phyloP scores from a whole-genome alignment of 208 protist species.

The Jaenimonas drosophilae region DNA sequence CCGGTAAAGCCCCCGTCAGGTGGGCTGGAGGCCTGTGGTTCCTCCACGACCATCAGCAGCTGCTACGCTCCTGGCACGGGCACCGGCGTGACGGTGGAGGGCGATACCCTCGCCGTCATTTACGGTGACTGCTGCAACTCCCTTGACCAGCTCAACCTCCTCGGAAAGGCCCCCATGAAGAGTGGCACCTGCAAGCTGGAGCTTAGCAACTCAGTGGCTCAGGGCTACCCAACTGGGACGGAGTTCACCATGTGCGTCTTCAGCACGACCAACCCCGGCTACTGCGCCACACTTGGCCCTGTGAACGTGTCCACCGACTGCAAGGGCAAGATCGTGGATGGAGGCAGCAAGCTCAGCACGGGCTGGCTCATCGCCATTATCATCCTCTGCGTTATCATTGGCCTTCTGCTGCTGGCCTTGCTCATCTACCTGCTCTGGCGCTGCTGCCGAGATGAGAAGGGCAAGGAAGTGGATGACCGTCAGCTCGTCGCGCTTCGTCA shows the following conservation, averaged over 20 bases:
- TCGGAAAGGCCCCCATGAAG: conserved; percentile 8
- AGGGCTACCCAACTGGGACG: conserved; percentile 13
- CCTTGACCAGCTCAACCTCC: conserved; percentile 10
- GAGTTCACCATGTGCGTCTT: conserved; percentile 44
- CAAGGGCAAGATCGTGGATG: conserved; percentile 1
- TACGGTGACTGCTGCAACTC: conserved; percentile 43
- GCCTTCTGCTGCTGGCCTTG: conserved; percentile 20
- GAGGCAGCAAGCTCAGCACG: conserved; percentile 13
- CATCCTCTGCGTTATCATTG: conserved; percentile 17
- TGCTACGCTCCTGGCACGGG: conserved; percentile 23
- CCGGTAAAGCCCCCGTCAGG: conserved; percentile 16
- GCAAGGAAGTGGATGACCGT: conserved; percentile 7
- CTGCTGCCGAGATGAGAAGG: conserved; percentile 13
- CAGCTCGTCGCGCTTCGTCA: conserved; percentile 18
- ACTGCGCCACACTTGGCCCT: conserved; percentile 36
- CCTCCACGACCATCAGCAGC: conserved; percentile 7
- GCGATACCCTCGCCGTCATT: conserved; percentile 20
- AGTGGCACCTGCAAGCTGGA: conserved; percentile 22
- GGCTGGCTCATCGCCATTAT: conserved; percentile 23
- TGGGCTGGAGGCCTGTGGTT: conserved; percentile 20
- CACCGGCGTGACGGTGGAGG: conserved; percentile 4
- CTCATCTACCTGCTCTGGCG: conserved; percentile 21
- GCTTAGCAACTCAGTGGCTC: conserved; percentile 11
- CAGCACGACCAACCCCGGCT: conserved; percentile 20
- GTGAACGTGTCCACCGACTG: conserved; percentile 16